phyloP scores from a whole-genome alignment of 768 basidiomycete genomes.

The Tubosaeta sp. region DNA sequence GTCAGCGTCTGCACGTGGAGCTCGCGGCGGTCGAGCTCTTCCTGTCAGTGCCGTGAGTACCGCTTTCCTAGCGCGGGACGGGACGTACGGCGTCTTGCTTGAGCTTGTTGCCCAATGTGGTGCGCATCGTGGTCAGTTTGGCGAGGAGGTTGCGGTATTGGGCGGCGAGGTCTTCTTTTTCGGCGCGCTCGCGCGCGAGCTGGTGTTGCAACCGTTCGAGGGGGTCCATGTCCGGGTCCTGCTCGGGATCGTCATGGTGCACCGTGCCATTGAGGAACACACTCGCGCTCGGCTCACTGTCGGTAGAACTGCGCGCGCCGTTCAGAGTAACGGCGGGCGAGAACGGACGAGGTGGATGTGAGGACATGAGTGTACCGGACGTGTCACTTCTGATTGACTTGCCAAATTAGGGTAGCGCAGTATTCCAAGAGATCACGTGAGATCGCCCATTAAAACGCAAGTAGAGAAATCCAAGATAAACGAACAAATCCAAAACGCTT shows the following conservation, averaged over 20 bases:
- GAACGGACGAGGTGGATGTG: conserved; percentile 28
- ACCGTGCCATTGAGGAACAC: conserved; percentile 32
- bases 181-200: conserved; percentile 69
- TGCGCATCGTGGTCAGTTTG: conserved; percentile 91
- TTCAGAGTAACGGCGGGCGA: conserved; percentile 22
- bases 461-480: not conserved
- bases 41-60: conserved; percentile 44
- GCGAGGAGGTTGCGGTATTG: conserved; percentile 85
- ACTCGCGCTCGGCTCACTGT: conserved; percentile 38
- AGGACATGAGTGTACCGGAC: conserved; percentile 15
- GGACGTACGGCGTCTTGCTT: conserved; percentile 89
- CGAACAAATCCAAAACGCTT: not conserved
- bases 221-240: conserved; percentile 44
- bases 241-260: conserved; percentile 35
- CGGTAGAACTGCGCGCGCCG: conserved; percentile 34
- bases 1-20: conserved; percentile 76
- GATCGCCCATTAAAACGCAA: not conserved
- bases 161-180: conserved; percentile 81
- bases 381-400: conserved; percentile 4
- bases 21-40: conserved; percentile 95
- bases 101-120: conserved; percentile 88
- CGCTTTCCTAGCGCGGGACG: not conserved
- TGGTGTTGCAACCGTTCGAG: conserved; percentile 64
- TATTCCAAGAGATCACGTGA: conserved; percentile 8
- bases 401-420: conserved; percentile 11